phyloP scores from a whole-genome alignment of 257 asterid genomes.

The Oldenlandia corymbosa region DNA sequence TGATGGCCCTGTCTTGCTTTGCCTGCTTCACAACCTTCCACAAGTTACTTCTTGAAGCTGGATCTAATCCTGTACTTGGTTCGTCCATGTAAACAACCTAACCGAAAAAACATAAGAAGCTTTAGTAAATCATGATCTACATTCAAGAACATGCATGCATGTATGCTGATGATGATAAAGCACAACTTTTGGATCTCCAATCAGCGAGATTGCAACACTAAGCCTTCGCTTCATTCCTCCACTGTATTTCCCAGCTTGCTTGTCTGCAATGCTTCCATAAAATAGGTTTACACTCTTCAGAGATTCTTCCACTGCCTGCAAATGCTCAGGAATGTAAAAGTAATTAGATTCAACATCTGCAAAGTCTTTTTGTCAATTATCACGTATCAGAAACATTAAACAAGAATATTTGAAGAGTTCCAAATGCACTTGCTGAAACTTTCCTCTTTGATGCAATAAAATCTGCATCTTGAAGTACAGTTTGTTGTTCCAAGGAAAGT shows the following conservation, averaged over 20 bases:
- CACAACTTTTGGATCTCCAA: conserved; percentile 91
- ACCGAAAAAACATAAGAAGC: conserved; percentile 7
- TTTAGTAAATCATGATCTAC: not conserved
- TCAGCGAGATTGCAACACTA: conserved; percentile 93
- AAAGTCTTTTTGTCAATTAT: too few species aligned
- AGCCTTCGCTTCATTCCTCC: conserved; percentile 99
- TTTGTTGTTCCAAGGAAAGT: not conserved
- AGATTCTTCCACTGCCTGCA: conserved; percentile 94
- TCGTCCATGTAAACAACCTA: conserved; percentile 99
- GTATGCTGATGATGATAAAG: conserved; percentile 10
- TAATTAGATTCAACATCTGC: not conserved
- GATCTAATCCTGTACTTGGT: conserved; percentile 96
- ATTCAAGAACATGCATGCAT: not conserved
- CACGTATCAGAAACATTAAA: too few species aligned
- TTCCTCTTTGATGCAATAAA: too few species aligned
- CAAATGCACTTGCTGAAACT: too few species aligned
- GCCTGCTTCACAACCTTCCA: conserved; percentile 96
- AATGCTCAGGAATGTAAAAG: conserved; percentile 11
- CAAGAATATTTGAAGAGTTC: too few species aligned
- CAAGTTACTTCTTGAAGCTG: conserved; percentile 88
- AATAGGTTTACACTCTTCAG: conserved; percentile 80
- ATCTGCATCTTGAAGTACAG: too few species aligned
- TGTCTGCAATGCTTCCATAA: conserved; percentile 91
- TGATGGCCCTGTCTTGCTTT: conserved; percentile 82
- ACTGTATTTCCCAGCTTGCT: conserved; percentile 80